Evolutionary conservation across 495 filamentous ascomycete genomes (phyloP).

Genomic region (Parachaetomium inaequale): DNA sequence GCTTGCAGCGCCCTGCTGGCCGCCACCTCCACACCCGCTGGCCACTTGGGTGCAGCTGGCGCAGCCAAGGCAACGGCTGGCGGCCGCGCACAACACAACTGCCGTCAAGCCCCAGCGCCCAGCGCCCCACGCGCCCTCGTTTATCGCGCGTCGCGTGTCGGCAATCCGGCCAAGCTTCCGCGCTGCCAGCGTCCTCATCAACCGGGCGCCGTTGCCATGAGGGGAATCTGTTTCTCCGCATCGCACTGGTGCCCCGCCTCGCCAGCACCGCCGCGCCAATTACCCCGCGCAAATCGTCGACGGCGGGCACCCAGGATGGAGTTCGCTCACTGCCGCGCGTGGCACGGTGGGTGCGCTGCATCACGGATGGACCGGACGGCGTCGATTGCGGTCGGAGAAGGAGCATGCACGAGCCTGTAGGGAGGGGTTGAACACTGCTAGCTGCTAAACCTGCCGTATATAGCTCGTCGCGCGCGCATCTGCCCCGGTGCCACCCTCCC

Average conservation of each 20-base stretch:
- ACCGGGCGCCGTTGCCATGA: background rate
- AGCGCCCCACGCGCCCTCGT: background rate
- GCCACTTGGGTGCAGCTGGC: background rate
- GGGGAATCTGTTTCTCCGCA: constrained; percentile 20
- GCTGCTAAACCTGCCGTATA: background rate
- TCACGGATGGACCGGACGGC: background rate
- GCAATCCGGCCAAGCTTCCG: constrained; percentile 12
- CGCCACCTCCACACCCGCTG: background rate
- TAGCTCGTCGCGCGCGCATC: background rate
- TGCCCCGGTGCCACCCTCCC: constrained; percentile 7
- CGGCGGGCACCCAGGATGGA: background rate
- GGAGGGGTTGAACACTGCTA: background rate
- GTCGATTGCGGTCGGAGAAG: background rate
- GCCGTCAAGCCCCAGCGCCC: background rate
- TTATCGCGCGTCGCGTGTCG: constrained; percentile 7
- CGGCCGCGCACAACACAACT: background rate
- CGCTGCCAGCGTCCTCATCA: background rate
- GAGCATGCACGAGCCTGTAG: background rate
- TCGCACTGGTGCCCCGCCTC: background rate
- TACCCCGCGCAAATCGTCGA: constrained; percentile 11
- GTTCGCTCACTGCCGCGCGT: constrained; percentile 7
- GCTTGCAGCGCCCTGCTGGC: background rate
- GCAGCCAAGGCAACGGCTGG: background rate
- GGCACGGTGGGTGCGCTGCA: constrained; percentile 6
- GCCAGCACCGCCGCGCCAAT: background rate